Percentiles rank a stretch among this genome's conserved stretches.
These are phyloP conservation scores for Yamadazyma insecticola DNA, from an alignment of 805 yeast species.

Conservation along the genomic window DNA sequence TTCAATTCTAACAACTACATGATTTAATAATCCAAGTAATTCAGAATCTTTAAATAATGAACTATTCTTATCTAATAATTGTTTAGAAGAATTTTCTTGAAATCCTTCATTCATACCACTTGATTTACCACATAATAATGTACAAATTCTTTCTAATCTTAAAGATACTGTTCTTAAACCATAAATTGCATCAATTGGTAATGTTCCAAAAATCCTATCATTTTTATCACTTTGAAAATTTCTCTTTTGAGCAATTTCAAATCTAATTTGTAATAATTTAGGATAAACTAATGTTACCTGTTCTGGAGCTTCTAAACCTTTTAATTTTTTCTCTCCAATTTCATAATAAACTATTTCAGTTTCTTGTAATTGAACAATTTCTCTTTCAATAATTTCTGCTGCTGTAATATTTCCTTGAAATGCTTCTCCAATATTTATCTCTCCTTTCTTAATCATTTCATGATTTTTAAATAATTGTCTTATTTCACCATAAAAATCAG, in stretches of 20 bases:
- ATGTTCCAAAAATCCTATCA: conserved; percentile 32
- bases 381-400: conserved; percentile 56
- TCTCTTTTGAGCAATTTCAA: conserved; percentile 37
- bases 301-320: conserved; percentile 94
- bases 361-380: conserved; percentile 58
- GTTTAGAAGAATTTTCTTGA: conserved; percentile 21
- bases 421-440: conserved; percentile 29
- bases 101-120: conserved; percentile 39
- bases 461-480: conserved; percentile 50
- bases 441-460: conserved; percentile 28
- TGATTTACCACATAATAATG: conserved; percentile 46
- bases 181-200: conserved; percentile 43
- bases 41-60: conserved; percentile 31
- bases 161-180: conserved; percentile 52
- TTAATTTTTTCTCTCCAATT: conserved; percentile 83
- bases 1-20: conserved; percentile 66
- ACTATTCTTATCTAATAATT: conserved; percentile 15
- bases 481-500: conserved; percentile 75
- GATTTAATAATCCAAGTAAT: conserved; percentile 54
- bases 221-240: conserved; percentile 22
- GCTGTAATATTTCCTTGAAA: conserved; percentile 47
- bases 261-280: conserved; percentile 53
- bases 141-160: conserved; percentile 54
- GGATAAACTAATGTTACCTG: conserved; percentile 78
- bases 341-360: conserved; percentile 65